A percentile compares a stretch with the other conserved stretches of the same genome.
Conservation (phyloP, 164 flowering plant species). For the Santalum album region DNA sequence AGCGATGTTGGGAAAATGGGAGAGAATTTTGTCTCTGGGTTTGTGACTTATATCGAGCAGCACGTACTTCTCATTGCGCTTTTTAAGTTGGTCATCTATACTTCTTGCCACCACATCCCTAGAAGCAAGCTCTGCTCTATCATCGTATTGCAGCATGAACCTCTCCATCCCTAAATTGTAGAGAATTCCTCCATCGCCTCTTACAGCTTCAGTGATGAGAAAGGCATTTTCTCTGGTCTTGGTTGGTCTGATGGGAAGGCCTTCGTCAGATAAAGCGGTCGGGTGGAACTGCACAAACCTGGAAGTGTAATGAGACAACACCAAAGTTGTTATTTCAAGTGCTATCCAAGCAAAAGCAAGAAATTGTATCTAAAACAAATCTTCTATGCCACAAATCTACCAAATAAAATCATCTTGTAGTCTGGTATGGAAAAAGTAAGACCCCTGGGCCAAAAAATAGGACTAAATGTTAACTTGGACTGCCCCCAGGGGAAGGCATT, state of each 20-base stretch:
- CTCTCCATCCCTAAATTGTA: constrained; percentile 79
- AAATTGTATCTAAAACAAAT: too few relatives aligned
- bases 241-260: constrained; percentile 61
- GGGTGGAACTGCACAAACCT: constrained; percentile 99
- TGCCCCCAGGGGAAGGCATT: too few relatives aligned
- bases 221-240: constrained; percentile 78
- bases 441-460: too few relatives aligned
- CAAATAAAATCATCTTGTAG: too few relatives aligned
- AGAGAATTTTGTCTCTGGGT: constrained; percentile 61
- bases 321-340: too few relatives aligned
- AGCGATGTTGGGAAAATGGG: constrained; percentile 97
- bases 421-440: too few relatives aligned
- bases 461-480: too few relatives aligned
- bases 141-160: constrained; percentile 90
- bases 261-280: constrained; percentile 95
- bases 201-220: constrained; percentile 91
- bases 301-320: constrained; percentile 12
- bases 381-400: too few relatives aligned
- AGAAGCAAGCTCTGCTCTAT: constrained; percentile 92
- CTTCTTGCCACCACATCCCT: constrained; percentile 94
- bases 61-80: constrained; percentile 71
- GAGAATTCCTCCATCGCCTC: constrained; percentile 97
- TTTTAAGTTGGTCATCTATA: constrained; percentile 90
- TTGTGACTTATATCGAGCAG: constrained; percentile 87
- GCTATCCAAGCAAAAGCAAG: too few relatives aligned